A percentile compares a stretch with the other conserved stretches of the same genome.
Evolutionary conservation across 2,329 filamentous ascomycete species (phyloP).

Genomic region (Didymella glomerata): DNA sequence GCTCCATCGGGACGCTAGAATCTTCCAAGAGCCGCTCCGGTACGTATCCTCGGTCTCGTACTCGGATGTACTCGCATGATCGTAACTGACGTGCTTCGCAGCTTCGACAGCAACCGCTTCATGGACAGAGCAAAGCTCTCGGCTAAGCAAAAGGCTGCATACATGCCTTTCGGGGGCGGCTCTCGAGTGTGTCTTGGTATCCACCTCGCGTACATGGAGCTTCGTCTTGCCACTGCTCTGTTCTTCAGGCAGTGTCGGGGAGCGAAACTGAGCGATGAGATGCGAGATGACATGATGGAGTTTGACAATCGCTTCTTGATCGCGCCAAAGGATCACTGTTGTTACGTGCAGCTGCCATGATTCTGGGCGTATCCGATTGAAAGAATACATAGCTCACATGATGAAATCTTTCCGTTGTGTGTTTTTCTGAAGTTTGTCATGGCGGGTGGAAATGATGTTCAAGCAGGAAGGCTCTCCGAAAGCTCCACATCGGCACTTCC

Average conservation of each 20-base stretch:
- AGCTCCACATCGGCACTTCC: conserved; percentile 4
- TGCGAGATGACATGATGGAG: conserved; percentile 51
- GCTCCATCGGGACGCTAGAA: conserved; percentile 46
- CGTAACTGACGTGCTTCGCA: conserved; percentile 15
- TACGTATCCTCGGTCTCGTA: conserved; percentile 18
- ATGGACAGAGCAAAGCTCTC: conserved; percentile 28
- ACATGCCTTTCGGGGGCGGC: conserved; percentile 73
- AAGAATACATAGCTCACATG: conserved; percentile 5
- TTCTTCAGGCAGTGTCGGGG: conserved; percentile 60
- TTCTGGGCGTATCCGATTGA: background rate
- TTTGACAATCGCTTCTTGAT: conserved; percentile 54
- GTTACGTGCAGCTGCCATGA: conserved; percentile 41
- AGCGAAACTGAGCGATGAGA: conserved; percentile 30
- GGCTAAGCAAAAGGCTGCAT: conserved; percentile 58
- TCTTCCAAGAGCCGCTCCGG: conserved; percentile 34
- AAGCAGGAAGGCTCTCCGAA: conserved; percentile 15
- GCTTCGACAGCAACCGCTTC: conserved; percentile 47
- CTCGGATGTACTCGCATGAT: background rate
- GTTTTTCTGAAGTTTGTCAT: conserved; percentile 12
- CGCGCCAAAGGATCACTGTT: conserved; percentile 52
- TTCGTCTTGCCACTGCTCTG: conserved; percentile 58
- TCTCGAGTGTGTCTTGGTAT: conserved; percentile 73
- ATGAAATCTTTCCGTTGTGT: background rate
- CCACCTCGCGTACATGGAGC: conserved; percentile 68
- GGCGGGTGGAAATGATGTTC: conserved; percentile 12